phyloP scores from a whole-genome alignment of 1,284 basidiomycete genomes.

The Phylloporus sp. region DNA sequence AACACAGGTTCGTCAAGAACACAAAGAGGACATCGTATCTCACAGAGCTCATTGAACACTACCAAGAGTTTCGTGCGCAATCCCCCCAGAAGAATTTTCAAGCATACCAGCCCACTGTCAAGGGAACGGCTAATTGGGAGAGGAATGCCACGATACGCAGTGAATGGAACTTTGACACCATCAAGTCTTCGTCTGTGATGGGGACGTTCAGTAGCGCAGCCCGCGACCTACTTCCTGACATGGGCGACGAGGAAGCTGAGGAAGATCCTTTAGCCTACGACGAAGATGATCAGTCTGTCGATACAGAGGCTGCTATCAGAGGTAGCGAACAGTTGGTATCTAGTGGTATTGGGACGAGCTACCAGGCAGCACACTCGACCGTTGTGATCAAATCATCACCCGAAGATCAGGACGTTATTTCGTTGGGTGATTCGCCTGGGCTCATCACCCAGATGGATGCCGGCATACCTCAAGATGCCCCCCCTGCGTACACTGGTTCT shows the following conservation, averaged over 20 bases:
- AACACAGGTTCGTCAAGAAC: conserved; percentile 89
- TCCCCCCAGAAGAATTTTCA: conserved; percentile 58
- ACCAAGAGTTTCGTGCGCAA: conserved; percentile 69
- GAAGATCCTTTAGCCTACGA: conserved; percentile 47
- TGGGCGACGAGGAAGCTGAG: conserved; percentile 54
- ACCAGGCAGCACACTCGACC: conserved; percentile 67
- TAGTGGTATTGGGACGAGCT: conserved; percentile 53
- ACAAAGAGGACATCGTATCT: conserved; percentile 84
- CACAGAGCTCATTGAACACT: conserved; percentile 84
- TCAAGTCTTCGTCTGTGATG: conserved; percentile 75
- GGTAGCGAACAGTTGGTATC: conserved; percentile 59
- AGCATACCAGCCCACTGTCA: conserved; percentile 57
- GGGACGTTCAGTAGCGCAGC: conserved; percentile 73
- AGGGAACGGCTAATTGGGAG: conserved; percentile 66
- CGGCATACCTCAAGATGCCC: conserved; percentile 50
- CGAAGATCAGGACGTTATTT: conserved; percentile 45
- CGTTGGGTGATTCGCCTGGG: conserved; percentile 41
- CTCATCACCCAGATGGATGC: conserved; percentile 37
- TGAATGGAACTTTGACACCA: conserved; percentile 96
- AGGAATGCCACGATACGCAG: conserved; percentile 74
- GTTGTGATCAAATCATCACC: conserved; percentile 59
- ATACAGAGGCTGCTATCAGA: conserved; percentile 60
- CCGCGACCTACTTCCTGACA: conserved; percentile 64
- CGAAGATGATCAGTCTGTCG: conserved; percentile 58
- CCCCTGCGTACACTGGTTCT: conserved; percentile 65